These are phyloP conservation scores for Neonectria hederae DNA, from an alignment of 2,329 filamentous ascomycete species.

Conservation along the genomic window DNA sequence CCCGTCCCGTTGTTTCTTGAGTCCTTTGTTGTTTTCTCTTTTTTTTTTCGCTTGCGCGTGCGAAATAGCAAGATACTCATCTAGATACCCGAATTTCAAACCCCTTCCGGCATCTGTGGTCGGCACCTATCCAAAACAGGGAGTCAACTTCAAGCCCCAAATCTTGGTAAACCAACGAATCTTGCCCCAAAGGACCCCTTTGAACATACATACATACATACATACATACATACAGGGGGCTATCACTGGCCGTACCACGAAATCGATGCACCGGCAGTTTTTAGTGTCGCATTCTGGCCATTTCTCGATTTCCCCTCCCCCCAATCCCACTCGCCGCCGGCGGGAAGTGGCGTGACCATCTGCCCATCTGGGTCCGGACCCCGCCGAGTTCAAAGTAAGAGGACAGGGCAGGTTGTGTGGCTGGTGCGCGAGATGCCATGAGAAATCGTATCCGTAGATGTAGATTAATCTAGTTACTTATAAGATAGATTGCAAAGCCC, in stretches of 20 bases:
- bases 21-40: too few species aligned
- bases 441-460: too few species aligned
- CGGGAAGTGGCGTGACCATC: constrained; percentile 40
- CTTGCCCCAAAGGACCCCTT: background rate
- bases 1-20: background rate
- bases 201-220: too few species aligned
- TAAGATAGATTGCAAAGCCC: background rate
- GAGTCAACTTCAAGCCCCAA: background rate
- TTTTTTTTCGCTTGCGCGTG: background rate
- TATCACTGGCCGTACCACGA: background rate
- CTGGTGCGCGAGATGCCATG: constrained; percentile 19
- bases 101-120: background rate
- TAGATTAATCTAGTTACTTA: too few species aligned
- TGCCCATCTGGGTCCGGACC: constrained; percentile 36
- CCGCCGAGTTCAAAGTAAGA: constrained; percentile 24
- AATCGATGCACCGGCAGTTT: too few species aligned
- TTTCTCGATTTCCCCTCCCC: constrained; percentile 7
- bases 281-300: background rate
- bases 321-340: constrained; percentile 1
- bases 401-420: constrained; percentile 22
- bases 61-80: constrained; percentile 6
- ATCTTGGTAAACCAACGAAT: background rate
- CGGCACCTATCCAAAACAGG: background rate
- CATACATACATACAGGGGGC: too few species aligned
- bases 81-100: constrained; percentile 24